These are phyloP conservation scores for Pulveroboletus frians DNA, from an alignment of 768 basidiomycete genomes.

Conservation along the genomic window DNA sequence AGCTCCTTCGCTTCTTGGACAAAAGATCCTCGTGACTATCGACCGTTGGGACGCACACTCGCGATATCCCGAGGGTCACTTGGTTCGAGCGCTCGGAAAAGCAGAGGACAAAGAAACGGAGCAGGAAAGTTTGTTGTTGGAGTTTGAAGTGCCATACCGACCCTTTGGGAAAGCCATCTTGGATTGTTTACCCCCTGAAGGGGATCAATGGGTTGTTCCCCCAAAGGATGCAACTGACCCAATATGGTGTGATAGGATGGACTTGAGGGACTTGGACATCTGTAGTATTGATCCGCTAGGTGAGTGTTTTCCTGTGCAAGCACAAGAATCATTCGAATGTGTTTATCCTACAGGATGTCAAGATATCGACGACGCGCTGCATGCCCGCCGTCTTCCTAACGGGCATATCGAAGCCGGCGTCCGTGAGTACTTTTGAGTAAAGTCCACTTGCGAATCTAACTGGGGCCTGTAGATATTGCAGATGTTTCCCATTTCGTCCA, in stretches of 20 bases:
- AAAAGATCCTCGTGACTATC: slow-evolving; percentile 95
- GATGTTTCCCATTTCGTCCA: slow-evolving; percentile 97
- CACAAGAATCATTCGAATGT: slow-evolving; percentile 1
- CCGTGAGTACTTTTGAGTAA: slow-evolving; percentile 55
- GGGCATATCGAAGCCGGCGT: slow-evolving; percentile 97
- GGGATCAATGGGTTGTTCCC: slow-evolving; percentile 91
- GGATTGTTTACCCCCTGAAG: slow-evolving; percentile 84
- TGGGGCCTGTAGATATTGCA: slow-evolving; percentile 70
- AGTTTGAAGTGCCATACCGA: slow-evolving; percentile 93
- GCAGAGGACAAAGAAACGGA: slow-evolving; percentile 96
- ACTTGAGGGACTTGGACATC: slow-evolving; percentile 77
- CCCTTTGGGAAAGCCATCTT: slow-evolving; percentile 96
- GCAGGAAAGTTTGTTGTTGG: slow-evolving; percentile 86
- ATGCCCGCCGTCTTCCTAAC: slow-evolving; percentile 81
- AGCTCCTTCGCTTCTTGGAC: slow-evolving; percentile 78
- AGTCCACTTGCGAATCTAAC: background rate
- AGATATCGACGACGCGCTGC: slow-evolving; percentile 97
- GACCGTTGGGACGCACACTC: slow-evolving; percentile 87
- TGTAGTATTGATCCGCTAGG: slow-evolving; percentile 98
- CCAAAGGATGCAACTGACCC: slow-evolving; percentile 49
- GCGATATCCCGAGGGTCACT: slow-evolving; percentile 94
- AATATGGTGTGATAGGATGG: slow-evolving; percentile 81
- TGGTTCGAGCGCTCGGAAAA: slow-evolving; percentile 86
- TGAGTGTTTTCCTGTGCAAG: slow-evolving; percentile 26
- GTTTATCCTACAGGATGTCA: slow-evolving; percentile 65